A percentile compares a stretch with the other conserved stretches of the same genome.
Evolutionary conservation across 2,329 filamentous ascomycete species (phyloP).

Genomic region (Apiospora sp.): DNA sequence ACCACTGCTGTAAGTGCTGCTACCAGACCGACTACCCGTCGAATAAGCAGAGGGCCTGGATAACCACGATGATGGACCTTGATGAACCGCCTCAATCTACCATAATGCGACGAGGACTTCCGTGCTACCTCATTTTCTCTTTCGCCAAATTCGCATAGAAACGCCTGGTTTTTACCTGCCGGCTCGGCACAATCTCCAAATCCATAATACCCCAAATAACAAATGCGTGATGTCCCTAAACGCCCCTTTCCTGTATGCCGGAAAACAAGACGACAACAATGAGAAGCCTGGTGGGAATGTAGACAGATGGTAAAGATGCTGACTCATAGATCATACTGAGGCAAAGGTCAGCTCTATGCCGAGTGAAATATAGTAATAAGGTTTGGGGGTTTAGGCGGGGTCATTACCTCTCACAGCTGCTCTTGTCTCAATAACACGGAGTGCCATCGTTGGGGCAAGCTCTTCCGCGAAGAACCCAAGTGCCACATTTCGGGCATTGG

Average conservation of each 20-base stretch:
- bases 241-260: constrained; percentile 18
- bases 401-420: background rate
- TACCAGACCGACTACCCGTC: background rate
- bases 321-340: background rate
- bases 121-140: background rate
- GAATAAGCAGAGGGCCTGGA: background rate
- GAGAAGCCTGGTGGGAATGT: constrained; percentile 5
- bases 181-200: background rate
- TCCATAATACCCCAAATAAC: constrained; percentile 6
- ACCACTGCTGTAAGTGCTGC: background rate
- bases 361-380: background rate
- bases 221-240: constrained; percentile 7
- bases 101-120: background rate
- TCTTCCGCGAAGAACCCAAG: constrained; percentile 23
- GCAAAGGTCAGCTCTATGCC: background rate
- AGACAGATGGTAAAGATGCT: background rate
- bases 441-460: constrained; percentile 20
- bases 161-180: constrained; percentile 4
- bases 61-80: background rate
- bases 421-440: background rate
- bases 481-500: constrained; percentile 24
- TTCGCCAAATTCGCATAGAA: constrained; percentile 8
- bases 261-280: background rate
- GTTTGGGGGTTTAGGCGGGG: background rate
- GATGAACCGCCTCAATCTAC: background rate